Conservation (phyloP, 331 rosid genomes). For the Quercus lobata region DNA sequence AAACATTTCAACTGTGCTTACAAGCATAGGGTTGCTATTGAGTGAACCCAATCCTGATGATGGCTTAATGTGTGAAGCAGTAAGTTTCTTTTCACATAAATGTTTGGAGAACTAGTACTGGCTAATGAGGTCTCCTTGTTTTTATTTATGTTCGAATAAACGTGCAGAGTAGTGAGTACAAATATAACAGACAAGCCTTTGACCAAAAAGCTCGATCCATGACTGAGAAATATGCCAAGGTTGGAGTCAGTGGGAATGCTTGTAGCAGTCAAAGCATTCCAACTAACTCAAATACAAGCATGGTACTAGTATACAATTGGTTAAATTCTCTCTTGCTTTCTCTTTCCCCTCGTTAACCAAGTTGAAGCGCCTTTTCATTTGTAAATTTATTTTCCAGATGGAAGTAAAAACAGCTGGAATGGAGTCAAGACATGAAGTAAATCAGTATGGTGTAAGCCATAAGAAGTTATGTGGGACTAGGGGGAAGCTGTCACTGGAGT, state of each 20-base stretch:
- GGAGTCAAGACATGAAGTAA: constrained; percentile 5
- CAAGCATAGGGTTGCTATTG: constrained; percentile 35
- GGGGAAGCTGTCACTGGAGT: constrained; percentile 24
- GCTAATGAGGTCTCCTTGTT: not conserved
- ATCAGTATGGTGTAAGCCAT: constrained; percentile 4
- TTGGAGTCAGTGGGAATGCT: constrained; percentile 15
- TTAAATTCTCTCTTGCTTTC: not conserved
- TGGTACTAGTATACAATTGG: constrained; percentile 6
- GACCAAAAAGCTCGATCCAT: constrained; percentile 38
- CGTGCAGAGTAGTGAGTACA: constrained; percentile 35
- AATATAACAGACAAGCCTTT: constrained; percentile 37
- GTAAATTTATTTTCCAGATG: not conserved
- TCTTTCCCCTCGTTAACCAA: not conserved
- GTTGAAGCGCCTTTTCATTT: not conserved
- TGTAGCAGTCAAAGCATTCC: constrained; percentile 2
- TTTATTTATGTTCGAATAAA: not conserved
- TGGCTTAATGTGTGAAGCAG: constrained; percentile 42
- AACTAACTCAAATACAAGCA: not conserved
- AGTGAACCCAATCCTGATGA: constrained; percentile 49
- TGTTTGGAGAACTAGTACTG: not conserved
- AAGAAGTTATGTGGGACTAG: constrained; percentile 8
- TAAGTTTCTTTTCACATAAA: constrained; percentile 11
- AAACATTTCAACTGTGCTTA: constrained; percentile 41
- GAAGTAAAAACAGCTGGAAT: constrained; percentile 1
- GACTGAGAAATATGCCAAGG: constrained; percentile 33